Conservation (phyloP, 2,329 filamentous ascomycete genomes). For the Aspergillus arachidicola region DNA sequence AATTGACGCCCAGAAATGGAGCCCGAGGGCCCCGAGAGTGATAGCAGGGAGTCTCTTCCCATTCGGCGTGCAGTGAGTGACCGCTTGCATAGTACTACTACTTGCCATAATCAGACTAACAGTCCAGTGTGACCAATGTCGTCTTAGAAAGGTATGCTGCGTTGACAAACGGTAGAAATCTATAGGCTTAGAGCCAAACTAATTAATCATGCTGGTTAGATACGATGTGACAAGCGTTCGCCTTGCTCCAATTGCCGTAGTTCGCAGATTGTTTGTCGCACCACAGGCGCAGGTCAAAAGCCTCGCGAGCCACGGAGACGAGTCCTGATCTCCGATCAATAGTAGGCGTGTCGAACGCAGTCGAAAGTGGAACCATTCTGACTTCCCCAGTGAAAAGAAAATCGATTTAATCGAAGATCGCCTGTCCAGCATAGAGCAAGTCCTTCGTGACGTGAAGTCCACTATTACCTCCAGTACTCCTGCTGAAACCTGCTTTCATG, state of each 20-base stretch:
- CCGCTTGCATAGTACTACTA: neutral
- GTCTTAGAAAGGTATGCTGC: slow-evolving; percentile 33
- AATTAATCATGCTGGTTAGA: slow-evolving; percentile 27
- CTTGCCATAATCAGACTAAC: slow-evolving; percentile 7
- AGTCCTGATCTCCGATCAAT: slow-evolving; percentile 46
- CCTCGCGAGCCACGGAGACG: slow-evolving; percentile 40
- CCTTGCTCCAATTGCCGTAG: slow-evolving; percentile 47
- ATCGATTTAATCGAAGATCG: slow-evolving; percentile 57
- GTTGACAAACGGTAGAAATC: neutral
- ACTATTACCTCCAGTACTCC: slow-evolving; percentile 11
- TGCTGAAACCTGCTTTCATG: slow-evolving; percentile 10
- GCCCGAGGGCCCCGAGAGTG: slow-evolving; percentile 32
- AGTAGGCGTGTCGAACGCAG: slow-evolving; percentile 31
- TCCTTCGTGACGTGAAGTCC: slow-evolving; percentile 28
- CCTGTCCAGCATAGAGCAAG: slow-evolving; percentile 51
- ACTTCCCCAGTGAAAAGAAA: slow-evolving; percentile 51
- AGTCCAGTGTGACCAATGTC: slow-evolving; percentile 39
- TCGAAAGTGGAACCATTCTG: neutral
- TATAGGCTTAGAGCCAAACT: neutral
- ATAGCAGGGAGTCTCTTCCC: slow-evolving; percentile 20
- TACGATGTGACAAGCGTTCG: slow-evolving; percentile 45
- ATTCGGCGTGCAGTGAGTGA: slow-evolving; percentile 35
- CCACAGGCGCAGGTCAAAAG: slow-evolving; percentile 39
- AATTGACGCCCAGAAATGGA: slow-evolving; percentile 28
- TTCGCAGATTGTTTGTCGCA: slow-evolving; percentile 40